A percentile compares a stretch with the other conserved stretches of the same genome.
Conservation (phyloP, 2,329 filamentous ascomycete species). For the Phialophora chinensis region DNA sequence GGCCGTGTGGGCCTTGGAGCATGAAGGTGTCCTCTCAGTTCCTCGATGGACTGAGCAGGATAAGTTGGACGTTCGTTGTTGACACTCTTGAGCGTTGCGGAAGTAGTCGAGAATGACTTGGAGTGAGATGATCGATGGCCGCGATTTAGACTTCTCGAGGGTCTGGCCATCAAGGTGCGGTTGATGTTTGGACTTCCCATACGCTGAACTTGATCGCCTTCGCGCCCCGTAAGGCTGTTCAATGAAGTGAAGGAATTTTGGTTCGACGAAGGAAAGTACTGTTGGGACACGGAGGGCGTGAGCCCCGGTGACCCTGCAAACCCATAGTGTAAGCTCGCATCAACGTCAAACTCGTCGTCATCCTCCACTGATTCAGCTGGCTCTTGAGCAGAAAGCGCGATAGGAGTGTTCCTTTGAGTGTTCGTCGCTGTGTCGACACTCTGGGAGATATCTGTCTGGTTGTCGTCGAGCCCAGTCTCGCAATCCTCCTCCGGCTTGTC, state of each 20-base stretch:
- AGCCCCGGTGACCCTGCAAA: constrained; percentile 18
- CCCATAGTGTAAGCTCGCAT: constrained; percentile 14
- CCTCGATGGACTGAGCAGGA: constrained; percentile 56
- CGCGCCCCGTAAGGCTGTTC: constrained; percentile 25
- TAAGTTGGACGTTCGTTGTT: constrained; percentile 48
- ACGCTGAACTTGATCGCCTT: constrained; percentile 14
- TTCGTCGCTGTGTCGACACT: constrained; percentile 24
- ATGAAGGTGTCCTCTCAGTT: constrained; percentile 52
- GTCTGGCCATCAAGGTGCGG: constrained; percentile 28
- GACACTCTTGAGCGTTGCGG: constrained; percentile 23
- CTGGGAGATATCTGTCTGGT: constrained; percentile 14
- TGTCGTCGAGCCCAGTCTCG: constrained; percentile 11
- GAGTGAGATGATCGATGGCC: constrained; percentile 34
- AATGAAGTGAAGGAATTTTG: constrained; percentile 34
- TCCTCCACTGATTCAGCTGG: constrained; percentile 28
- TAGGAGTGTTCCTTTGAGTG: constrained; percentile 35
- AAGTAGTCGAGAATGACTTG: constrained; percentile 36
- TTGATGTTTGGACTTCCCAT: constrained; percentile 17
- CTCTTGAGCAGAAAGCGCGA: constrained; percentile 27
- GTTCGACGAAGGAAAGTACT: constrained; percentile 24
- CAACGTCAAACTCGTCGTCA: constrained; percentile 24
- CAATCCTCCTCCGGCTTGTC: neutral
- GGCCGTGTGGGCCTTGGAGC: constrained; percentile 49
- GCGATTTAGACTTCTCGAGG: constrained; percentile 26
- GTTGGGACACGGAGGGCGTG: constrained; percentile 18